Evolutionary conservation across 257 asterid species (phyloP), one percentile per base, ranked within the genome.

Genomic region (Nicotiana attenuata): DNA sequence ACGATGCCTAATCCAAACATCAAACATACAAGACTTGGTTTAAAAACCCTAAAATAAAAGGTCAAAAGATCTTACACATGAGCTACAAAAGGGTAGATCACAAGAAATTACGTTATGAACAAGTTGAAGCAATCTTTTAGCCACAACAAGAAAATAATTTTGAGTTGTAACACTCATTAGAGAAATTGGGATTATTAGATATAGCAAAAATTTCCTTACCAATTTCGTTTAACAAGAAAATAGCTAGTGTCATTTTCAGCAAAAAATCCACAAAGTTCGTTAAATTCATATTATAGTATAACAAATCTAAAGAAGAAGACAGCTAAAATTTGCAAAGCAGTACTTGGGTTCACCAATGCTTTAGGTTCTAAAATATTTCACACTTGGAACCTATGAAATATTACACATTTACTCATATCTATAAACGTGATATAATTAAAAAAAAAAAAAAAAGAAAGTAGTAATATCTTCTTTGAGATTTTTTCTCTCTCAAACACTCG

Each of bases 281-380:
- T 22, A 13, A 75, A 15, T 50, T 75, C 8, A 24, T 45, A n/a
- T n/a, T n/a, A n/a, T n/a, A 57, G 10, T 19, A 17, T 17, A 15
- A 50, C 63, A 24, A 22, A 24, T 14, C 16, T 10, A 50, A 22
- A 22, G 41, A 71, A 45, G 35, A 26, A 3, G 41, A 47, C 5
- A 24, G 79, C 79, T 1, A 24, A 50, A 47, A 22, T 50, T 75
- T 3, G 41, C 4, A 50, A 47, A 73, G 63, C 79, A 73, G 50
- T 50, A 47, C 7, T 47, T 73, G 79, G 50, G 1, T 75, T 75
- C 79, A 50, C n/a, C 63, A 75, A 22, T 75, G 61, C 22, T 47
- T 50, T 10, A 24, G 45, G 24, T 75, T 75, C 79, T 75, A 75
- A 73, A 16, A 75, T 75, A 75, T 75, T 80, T 80, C 65, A 64